Evolutionary conservation across 1,139 yeast species (phyloP).

Genomic region (Saccharomyces hybrid): DNA sequence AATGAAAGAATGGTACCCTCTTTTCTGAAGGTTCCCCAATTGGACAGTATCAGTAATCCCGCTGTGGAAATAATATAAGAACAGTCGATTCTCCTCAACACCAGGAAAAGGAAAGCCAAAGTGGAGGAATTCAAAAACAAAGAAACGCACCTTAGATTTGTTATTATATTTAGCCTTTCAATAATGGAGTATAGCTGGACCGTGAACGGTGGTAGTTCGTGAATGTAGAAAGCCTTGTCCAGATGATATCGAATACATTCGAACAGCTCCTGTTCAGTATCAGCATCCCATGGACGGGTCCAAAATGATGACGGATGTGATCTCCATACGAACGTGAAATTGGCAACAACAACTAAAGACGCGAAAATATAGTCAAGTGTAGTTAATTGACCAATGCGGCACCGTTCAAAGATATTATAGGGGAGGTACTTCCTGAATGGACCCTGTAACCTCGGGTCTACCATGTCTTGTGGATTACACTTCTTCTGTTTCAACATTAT

Average conservation of each 20-base stretch:
- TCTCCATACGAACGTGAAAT: conserved; percentile 1
- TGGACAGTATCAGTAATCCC: conserved; percentile 40
- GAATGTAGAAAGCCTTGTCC: background rate
- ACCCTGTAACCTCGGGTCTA: conserved; percentile 6
- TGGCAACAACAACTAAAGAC: conserved; percentile 3
- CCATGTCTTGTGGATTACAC: background rate
- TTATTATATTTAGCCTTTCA: conserved; percentile 44
- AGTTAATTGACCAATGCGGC: conserved; percentile 6
- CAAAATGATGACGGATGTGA: background rate
- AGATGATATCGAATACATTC: background rate
- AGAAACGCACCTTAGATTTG: conserved; percentile 43
- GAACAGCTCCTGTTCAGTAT: background rate
- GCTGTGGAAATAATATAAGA: conserved; percentile 39
- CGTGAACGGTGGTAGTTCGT: conserved; percentile 18
- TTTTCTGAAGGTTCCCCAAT: conserved; percentile 50
- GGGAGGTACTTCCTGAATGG: conserved; percentile 13
- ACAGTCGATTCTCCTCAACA: conserved; percentile 43
- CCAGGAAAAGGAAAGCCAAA: conserved; percentile 37
- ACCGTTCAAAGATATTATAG: conserved; percentile 7
- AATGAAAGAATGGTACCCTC: conserved; percentile 45
- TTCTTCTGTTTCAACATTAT: background rate
- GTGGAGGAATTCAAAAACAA: conserved; percentile 33
- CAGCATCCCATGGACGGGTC: background rate
- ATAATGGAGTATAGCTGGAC: conserved; percentile 13
- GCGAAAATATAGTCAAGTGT: background rate